A percentile compares a stretch with the other conserved stretches of the same genome.
Evolutionary conservation across 202 grass and related monocot species (phyloP).

Genomic region (Eragrostis tef): DNA sequence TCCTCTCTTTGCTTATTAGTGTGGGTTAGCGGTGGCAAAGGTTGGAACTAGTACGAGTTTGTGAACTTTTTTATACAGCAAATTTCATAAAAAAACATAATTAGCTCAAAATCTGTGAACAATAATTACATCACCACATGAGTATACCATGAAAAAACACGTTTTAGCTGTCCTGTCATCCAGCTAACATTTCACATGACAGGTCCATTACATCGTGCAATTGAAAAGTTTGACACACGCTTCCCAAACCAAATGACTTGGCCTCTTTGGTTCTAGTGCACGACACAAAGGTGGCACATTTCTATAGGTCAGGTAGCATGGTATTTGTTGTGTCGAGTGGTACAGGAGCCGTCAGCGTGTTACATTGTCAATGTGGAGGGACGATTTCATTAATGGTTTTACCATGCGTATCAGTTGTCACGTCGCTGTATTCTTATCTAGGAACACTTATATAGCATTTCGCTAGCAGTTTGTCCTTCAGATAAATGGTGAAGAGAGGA

Average conservation of each 20-base stretch:
- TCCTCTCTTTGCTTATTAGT: background rate
- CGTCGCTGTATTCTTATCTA: too few relatives aligned
- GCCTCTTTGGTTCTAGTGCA: too few relatives aligned
- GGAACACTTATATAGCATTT: too few relatives aligned
- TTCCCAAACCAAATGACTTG: background rate
- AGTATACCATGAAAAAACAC: background rate
- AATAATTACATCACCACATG: background rate
- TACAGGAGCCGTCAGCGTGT: background rate
- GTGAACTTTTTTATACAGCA: background rate
- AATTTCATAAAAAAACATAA: background rate
- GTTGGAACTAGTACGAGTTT: background rate
- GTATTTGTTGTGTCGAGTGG: background rate
- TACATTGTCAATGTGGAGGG: background rate
- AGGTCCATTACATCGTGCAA: background rate
- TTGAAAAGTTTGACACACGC: background rate
- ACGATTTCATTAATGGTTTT: background rate
- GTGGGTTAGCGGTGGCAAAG: background rate
- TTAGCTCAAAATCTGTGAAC: background rate
- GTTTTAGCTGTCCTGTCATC: background rate
- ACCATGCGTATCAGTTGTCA: background rate
- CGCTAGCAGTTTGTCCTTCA: too few relatives aligned
- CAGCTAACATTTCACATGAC: background rate
- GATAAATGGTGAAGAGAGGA: too few relatives aligned
- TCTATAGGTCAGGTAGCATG: too few relatives aligned
- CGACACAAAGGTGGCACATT: too few relatives aligned